A percentile compares a stretch with the other conserved stretches of the same genome.
phyloP scores from a whole-genome alignment of 2,329 filamentous ascomycete species.

The Diaporthe citri region DNA sequence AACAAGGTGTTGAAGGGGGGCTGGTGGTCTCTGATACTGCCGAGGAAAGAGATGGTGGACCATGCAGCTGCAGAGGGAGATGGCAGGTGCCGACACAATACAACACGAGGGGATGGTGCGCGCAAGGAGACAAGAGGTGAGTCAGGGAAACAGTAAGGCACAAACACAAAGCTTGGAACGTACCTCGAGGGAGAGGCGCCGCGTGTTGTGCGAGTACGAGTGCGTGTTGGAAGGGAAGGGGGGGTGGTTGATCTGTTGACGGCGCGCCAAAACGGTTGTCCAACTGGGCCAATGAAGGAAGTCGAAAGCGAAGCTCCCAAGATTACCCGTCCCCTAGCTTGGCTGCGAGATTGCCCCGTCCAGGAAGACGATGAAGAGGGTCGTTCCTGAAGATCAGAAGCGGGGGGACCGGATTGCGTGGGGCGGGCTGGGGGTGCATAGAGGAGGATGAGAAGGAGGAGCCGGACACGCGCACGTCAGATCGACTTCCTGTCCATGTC shows the following conservation, averaged over 20 bases:
- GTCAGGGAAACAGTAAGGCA: neutral
- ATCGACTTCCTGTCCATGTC: neutral
- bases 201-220: conserved; percentile 11
- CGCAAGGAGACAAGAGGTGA: neutral
- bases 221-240: neutral
- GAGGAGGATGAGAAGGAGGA: neutral
- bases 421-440: conserved; percentile 14
- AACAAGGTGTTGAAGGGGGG: conserved; percentile 14
- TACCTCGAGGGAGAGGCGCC: conserved; percentile 17
- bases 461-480: conserved; percentile 13
- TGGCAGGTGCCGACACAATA: conserved; percentile 24
- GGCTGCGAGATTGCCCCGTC: conserved; percentile 15
- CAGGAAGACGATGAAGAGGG: conserved; percentile 29
- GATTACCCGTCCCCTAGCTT: conserved; percentile 17
- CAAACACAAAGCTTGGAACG: conserved; percentile 13
- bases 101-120: neutral
- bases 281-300: conserved; percentile 23
- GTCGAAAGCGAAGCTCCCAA: conserved; percentile 21
- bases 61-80: conserved; percentile 5
- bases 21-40: neutral
- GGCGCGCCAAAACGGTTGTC: neutral
- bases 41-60: conserved; percentile 25
- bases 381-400: conserved; percentile 37
- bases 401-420: conserved; percentile 18
- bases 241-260: conserved; percentile 25